These are phyloP conservation scores for Alternaria arbusti DNA, from an alignment of 2,329 filamentous ascomycete species.

Conservation along the genomic window DNA sequence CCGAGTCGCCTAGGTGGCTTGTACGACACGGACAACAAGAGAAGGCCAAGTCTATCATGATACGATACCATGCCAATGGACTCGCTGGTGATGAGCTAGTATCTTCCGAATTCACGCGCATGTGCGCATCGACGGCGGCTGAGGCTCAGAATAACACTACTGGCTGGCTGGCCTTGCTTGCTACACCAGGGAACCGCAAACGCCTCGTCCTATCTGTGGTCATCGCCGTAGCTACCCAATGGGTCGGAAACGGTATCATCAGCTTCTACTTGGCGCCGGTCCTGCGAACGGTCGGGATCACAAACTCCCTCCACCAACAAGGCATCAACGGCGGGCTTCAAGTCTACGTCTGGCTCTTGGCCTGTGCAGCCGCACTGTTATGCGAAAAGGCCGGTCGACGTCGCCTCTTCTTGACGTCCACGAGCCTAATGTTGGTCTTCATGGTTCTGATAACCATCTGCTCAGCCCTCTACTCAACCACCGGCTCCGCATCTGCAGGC, in stretches of 20 bases:
- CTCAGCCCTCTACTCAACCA: constrained; percentile 37
- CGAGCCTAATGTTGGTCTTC: constrained; percentile 52
- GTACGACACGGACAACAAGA: constrained; percentile 60
- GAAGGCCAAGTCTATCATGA: constrained; percentile 60
- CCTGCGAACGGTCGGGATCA: constrained; percentile 49
- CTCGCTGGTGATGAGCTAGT: constrained; percentile 34
- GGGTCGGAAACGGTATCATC: constrained; percentile 49
- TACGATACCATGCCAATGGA: constrained; percentile 60
- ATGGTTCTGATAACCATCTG: constrained; percentile 53
- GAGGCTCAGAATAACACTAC: background rate
- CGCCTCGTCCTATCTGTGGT: constrained; percentile 48
- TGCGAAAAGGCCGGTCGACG: constrained; percentile 54
- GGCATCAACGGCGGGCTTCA: constrained; percentile 51
- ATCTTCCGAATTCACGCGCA: constrained; percentile 6
- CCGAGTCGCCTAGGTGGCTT: constrained; percentile 68
- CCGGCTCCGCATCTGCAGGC: constrained; percentile 5
- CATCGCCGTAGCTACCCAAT: constrained; percentile 49
- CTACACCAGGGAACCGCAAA: constrained; percentile 46
- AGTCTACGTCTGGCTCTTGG: constrained; percentile 49
- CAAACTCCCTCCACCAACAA: constrained; percentile 41
- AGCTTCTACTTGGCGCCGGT: constrained; percentile 49
- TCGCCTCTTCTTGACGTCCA: constrained; percentile 52
- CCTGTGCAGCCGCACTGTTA: constrained; percentile 47
- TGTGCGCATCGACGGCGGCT: constrained; percentile 1
- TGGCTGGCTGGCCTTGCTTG: constrained; percentile 19